Conservation (phyloP, 2,329 filamentous ascomycete species). For the Trichoderma sp. region DNA sequence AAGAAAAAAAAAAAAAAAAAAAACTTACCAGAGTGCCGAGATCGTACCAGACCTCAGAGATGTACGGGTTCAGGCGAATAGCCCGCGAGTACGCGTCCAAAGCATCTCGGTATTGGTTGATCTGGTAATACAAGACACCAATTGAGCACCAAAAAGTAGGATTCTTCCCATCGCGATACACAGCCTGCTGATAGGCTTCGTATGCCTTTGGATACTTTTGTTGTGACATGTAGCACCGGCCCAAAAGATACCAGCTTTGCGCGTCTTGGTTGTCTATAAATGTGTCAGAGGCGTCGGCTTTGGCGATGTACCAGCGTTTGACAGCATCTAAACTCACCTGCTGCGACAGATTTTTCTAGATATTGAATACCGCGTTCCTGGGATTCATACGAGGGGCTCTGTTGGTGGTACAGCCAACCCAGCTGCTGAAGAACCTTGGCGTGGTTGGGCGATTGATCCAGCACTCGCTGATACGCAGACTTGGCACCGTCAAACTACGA, state of each 20-base stretch:
- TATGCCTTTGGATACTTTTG: conserved; percentile 99
- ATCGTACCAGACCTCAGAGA: conserved; percentile 99
- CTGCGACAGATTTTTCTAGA: conserved; percentile 91
- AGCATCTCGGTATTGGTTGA: conserved; percentile 98
- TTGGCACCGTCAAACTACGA: conserved; percentile 90
- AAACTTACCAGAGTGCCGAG: conserved; percentile 83
- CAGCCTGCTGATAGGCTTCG: conserved; percentile 96
- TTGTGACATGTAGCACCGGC: conserved; percentile 98
- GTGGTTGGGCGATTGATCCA: conserved; percentile 93
- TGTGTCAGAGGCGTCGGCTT: conserved; percentile 32
- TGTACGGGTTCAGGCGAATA: conserved; percentile 95
- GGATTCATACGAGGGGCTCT: conserved; percentile 85
- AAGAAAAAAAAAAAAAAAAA: too few relatives aligned
- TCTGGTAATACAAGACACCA: conserved; percentile 97
- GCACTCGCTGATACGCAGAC: conserved; percentile 84
- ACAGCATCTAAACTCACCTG: conserved; percentile 61
- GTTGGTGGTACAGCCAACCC: conserved; percentile 96
- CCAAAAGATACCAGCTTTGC: conserved; percentile 97
- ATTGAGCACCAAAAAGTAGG: conserved; percentile 99
- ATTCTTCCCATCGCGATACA: conserved; percentile 95
- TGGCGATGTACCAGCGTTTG: neutral
- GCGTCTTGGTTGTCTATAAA: conserved; percentile 82
- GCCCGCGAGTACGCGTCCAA: conserved; percentile 96
- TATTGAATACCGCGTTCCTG: conserved; percentile 98
- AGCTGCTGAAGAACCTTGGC: conserved; percentile 98